Evolutionary conservation across 2,329 filamentous ascomycete genomes (phyloP).

Genomic region (Rutstroemia sydowiana): DNA sequence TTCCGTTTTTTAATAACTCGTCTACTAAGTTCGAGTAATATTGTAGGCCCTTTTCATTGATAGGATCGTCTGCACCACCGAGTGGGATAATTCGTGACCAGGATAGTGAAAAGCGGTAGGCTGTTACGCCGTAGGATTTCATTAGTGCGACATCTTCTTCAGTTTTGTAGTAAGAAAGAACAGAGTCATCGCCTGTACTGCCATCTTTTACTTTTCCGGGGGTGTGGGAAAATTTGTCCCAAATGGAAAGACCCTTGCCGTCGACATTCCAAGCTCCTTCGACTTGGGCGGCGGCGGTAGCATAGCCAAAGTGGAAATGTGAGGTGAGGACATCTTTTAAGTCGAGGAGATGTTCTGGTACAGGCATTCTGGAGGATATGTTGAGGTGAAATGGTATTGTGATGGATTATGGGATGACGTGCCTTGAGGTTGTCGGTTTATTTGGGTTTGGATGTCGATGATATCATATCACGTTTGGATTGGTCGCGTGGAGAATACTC

Average conservation of each 20-base stretch:
- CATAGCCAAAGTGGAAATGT: conserved; percentile 72
- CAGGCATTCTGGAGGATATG: background rate
- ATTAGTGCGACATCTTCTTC: conserved; percentile 68
- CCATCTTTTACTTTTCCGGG: conserved; percentile 76
- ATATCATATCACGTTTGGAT: too few relatives aligned
- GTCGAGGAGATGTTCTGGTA: conserved; percentile 29
- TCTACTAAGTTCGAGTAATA: conserved; percentile 74
- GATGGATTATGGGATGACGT: background rate
- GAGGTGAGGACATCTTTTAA: conserved; percentile 46
- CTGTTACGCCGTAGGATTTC: conserved; percentile 61
- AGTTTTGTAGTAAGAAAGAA: conserved; percentile 76
- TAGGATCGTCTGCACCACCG: conserved; percentile 69
- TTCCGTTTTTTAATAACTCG: conserved; percentile 66
- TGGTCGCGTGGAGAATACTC: too few relatives aligned
- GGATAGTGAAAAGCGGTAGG: conserved; percentile 76
- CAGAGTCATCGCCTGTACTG: conserved; percentile 66
- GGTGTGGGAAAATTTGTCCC: conserved; percentile 75
- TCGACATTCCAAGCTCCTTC: conserved; percentile 68
- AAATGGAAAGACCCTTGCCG: conserved; percentile 72
- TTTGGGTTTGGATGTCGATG: too few relatives aligned
- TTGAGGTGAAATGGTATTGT: background rate
- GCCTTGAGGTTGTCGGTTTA: background rate
- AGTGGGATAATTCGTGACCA: conserved; percentile 79
- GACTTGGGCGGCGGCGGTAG: conserved; percentile 76
- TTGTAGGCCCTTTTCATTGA: conserved; percentile 70